Conservation (phyloP, 2,329 filamentous ascomycete species). For the Pyrenophora graminea region DNA sequence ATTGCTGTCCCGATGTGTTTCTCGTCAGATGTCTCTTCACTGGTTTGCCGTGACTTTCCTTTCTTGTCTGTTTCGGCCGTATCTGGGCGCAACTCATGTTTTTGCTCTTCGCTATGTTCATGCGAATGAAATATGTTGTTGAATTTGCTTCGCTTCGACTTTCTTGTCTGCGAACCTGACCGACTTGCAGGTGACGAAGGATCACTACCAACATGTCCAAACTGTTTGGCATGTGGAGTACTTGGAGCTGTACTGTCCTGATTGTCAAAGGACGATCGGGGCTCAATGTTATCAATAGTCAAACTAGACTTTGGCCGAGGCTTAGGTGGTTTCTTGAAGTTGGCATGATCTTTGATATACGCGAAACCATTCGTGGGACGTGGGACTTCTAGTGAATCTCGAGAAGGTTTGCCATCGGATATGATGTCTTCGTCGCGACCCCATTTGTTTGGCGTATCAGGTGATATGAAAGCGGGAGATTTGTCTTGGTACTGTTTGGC, state of each 20-base stretch:
- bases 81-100: constrained; percentile 24
- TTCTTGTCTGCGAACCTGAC: constrained; percentile 36
- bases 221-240: constrained; percentile 41
- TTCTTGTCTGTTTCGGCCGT: constrained; percentile 30
- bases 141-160: constrained; percentile 45
- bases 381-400: constrained; percentile 34
- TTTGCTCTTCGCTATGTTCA: constrained; percentile 40
- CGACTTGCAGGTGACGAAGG: constrained; percentile 46
- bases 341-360: constrained; percentile 20
- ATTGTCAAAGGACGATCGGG: constrained; percentile 46
- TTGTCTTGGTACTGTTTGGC: constrained; percentile 41
- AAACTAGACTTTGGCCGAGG: constrained; percentile 21
- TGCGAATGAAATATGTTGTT: constrained; percentile 50
- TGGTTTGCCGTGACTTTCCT: constrained; percentile 33
- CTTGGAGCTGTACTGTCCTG: constrained; percentile 46
- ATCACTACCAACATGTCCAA: constrained; percentile 41
- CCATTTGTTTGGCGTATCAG: constrained; percentile 50
- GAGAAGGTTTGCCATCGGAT: constrained; percentile 16
- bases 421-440: constrained; percentile 32
- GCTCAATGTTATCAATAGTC: constrained; percentile 35
- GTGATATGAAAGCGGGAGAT: constrained; percentile 47
- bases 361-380: constrained; percentile 25
- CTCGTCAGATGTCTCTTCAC: constrained; percentile 38
- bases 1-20: constrained; percentile 38
- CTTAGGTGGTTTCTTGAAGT: constrained; percentile 29